phyloP scores from a whole-genome alignment of 108 stramenopile species.

The Discostella pseudostelligera region DNA sequence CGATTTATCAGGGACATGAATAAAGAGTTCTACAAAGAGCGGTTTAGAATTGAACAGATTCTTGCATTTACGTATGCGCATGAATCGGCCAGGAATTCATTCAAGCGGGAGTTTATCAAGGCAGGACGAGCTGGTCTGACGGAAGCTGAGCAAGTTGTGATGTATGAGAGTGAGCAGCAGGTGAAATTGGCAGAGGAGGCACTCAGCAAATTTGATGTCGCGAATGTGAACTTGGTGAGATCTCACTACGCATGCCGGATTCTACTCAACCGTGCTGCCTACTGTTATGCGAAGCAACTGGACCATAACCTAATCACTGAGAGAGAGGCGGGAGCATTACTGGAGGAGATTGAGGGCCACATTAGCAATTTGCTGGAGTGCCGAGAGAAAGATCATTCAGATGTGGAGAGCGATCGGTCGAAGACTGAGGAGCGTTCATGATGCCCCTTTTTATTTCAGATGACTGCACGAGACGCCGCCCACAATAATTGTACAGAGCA shows the following conservation, averaged over 20 bases:
- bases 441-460: slow-evolving; percentile 6
- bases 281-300: slow-evolving; percentile 47
- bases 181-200: slow-evolving; percentile 37
- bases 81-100: slow-evolving; percentile 34
- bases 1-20: slow-evolving; percentile 17
- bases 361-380: slow-evolving; percentile 10
- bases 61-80: slow-evolving; percentile 41
- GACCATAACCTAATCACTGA: slow-evolving; percentile 56
- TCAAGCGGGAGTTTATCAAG: slow-evolving; percentile 45
- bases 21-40: slow-evolving; percentile 39
- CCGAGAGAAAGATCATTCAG: slow-evolving; percentile 12
- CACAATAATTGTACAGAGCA: background rate
- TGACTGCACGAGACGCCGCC: background rate
- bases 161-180: slow-evolving; percentile 56
- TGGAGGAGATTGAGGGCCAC: slow-evolving; percentile 51
- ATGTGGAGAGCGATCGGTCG: slow-evolving; percentile 5
- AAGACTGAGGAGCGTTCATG: slow-evolving; percentile 11
- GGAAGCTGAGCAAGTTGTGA: slow-evolving; percentile 52
- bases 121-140: slow-evolving; percentile 33
- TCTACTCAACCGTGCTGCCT: slow-evolving; percentile 48
- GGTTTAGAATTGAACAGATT: slow-evolving; percentile 34
- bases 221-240: slow-evolving; percentile 41
- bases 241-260: slow-evolving; percentile 74
- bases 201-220: slow-evolving; percentile 31
- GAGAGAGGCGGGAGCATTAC: slow-evolving; percentile 55